Evolutionary conservation across 176 grass and related monocot genomes (phyloP).

Genomic region (Aegilops longissima): DNA sequence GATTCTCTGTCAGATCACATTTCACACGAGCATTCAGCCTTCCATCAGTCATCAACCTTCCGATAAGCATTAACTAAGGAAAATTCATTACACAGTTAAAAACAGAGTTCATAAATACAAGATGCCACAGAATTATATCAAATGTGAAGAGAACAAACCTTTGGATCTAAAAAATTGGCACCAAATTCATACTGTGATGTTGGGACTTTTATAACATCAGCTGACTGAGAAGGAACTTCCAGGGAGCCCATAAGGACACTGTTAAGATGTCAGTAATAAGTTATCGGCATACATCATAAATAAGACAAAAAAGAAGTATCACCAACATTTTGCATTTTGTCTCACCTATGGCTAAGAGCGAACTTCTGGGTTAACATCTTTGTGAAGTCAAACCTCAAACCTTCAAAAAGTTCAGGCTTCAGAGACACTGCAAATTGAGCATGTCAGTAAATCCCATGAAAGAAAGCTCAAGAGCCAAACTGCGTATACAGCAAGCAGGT

Average conservation of each 20-base stretch:
- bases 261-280: background rate
- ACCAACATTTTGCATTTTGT: background rate
- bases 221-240: slow-evolving; percentile 78
- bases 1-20: slow-evolving; percentile 87
- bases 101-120: slow-evolving; percentile 26
- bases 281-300: slow-evolving; percentile 26
- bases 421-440: slow-evolving; percentile 78
- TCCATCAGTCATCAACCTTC: slow-evolving; percentile 95
- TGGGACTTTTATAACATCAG: slow-evolving; percentile 87
- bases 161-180: slow-evolving; percentile 95
- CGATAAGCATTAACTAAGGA: slow-evolving; percentile 87
- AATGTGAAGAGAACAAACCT: slow-evolving; percentile 52
- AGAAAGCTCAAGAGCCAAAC: slow-evolving; percentile 24
- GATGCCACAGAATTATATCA: background rate
- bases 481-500: background rate
- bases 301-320: background rate
- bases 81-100: slow-evolving; percentile 24
- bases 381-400: slow-evolving; percentile 94
- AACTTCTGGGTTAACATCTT: slow-evolving; percentile 89
- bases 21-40: slow-evolving; percentile 95
- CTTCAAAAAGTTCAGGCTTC: slow-evolving; percentile 96
- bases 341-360: slow-evolving; percentile 87
- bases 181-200: slow-evolving; percentile 96
- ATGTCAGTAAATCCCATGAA: slow-evolving; percentile 24
- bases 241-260: slow-evolving; percentile 93